phyloP scores from a whole-genome alignment of 345 rosid genomes.

The Euphorbia lathyris region DNA sequence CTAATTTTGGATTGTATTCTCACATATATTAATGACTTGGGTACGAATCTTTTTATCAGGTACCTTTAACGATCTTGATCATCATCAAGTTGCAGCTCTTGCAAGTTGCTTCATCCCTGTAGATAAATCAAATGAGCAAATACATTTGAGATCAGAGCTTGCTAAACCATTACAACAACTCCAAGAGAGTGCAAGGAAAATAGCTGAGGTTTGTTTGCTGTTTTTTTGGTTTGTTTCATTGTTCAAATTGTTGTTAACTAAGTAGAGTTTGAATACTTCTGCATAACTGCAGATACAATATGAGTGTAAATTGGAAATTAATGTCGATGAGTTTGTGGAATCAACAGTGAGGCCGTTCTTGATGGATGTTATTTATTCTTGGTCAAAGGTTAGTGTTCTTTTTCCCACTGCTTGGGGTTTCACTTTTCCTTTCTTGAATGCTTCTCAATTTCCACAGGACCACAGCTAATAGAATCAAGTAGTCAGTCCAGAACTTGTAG shows the following conservation, averaged over 20 bases:
- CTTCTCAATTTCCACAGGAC: neutral
- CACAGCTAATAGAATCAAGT: neutral
- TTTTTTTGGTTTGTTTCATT: neutral
- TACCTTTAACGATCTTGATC: constrained; percentile 92
- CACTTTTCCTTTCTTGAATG: neutral
- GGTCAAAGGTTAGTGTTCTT: constrained; percentile 77
- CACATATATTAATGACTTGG: constrained; percentile 12
- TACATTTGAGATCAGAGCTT: constrained; percentile 80
- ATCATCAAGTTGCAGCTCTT: constrained; percentile 95
- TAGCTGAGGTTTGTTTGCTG: constrained; percentile 67
- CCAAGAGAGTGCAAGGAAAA: constrained; percentile 90
- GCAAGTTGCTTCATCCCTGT: constrained; percentile 99
- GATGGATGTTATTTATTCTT: constrained; percentile 95
- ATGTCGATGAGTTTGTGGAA: constrained; percentile 91
- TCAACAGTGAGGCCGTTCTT: constrained; percentile 89
- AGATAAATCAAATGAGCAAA: constrained; percentile 87
- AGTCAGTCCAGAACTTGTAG: neutral
- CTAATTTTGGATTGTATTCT: neutral
- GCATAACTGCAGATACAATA: constrained; percentile 67
- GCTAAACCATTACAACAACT: constrained; percentile 93
- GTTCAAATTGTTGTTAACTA: constrained; percentile 7
- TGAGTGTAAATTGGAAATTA: constrained; percentile 90
- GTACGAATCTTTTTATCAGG: constrained; percentile 42
- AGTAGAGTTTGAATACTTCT: constrained; percentile 5
- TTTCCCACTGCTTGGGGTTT: neutral